Percentiles rank a stretch among this genome's conserved stretches.
Evolutionary conservation across 192 early-diverging fungal species (phyloP).

Genomic region (Kappamyces sp.): DNA sequence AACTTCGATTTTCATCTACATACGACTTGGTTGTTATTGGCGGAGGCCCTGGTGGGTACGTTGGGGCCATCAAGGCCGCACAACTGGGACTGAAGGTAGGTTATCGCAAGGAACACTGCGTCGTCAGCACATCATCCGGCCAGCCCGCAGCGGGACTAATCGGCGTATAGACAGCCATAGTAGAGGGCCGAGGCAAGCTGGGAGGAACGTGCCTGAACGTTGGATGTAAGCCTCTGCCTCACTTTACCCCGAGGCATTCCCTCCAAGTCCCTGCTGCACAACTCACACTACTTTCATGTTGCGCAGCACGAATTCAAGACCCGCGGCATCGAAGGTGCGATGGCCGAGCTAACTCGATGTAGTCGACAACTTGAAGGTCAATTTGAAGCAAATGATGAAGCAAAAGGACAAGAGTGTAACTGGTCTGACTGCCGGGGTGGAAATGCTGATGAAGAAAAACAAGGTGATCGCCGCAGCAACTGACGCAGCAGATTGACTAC

Average conservation of each 20-base stretch:
- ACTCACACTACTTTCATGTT: constrained; percentile 95
- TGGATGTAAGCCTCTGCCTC: constrained; percentile 55
- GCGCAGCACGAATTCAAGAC: constrained; percentile 85
- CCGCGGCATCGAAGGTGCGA: constrained; percentile 85
- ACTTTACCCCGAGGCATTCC: constrained; percentile 55
- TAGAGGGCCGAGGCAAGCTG: constrained; percentile 91
- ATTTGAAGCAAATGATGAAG: constrained; percentile 85
- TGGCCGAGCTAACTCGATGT: constrained; percentile 4
- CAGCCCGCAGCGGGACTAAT: background rate
- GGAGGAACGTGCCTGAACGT: constrained; percentile 99
- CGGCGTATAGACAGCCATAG: constrained; percentile 75
- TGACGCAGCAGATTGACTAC: constrained; percentile 59
- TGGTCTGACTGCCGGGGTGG: constrained; percentile 86
- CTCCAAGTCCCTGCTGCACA: constrained; percentile 97
- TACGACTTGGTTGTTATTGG: constrained; percentile 44
- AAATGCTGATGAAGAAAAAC: constrained; percentile 96
- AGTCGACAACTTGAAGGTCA: constrained; percentile 75
- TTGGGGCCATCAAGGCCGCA: constrained; percentile 97
- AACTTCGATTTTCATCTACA: no score
- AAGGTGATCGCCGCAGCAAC: constrained; percentile 49
- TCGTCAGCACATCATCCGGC: background rate
- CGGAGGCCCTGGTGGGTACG: constrained; percentile 97
- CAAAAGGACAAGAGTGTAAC: constrained; percentile 85
- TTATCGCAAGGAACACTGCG: background rate
- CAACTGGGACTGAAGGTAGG: constrained; percentile 94